Evolutionary conservation across 768 basidiomycete genomes (phyloP).

Genomic region (Gymnopilus dilepis): DNA sequence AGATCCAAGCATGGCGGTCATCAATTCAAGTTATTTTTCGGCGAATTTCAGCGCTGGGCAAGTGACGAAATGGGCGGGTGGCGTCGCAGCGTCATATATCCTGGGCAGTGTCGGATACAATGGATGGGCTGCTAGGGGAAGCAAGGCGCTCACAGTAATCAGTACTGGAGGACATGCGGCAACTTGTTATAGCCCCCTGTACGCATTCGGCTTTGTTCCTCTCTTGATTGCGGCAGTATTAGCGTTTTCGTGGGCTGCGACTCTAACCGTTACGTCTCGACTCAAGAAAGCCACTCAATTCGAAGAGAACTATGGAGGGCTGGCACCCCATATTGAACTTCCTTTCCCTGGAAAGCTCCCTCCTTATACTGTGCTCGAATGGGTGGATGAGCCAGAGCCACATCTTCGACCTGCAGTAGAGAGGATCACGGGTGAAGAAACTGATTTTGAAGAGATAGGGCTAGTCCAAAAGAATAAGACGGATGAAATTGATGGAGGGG

Average conservation of each 20-base stretch:
- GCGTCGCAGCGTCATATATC: constrained; percentile 23
- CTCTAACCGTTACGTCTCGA: not conserved
- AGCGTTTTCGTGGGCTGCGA: constrained; percentile 4
- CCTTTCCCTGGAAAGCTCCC: not conserved
- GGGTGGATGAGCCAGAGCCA: not conserved
- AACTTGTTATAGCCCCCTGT: constrained; percentile 22
- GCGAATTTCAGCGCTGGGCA: not conserved
- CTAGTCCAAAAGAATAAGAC: not conserved
- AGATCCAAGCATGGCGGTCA: not conserved
- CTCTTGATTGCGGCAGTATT: constrained; percentile 19
- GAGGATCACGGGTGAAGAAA: not conserved
- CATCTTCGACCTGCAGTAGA: not conserved
- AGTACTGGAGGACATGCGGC: constrained; percentile 24
- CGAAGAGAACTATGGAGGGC: not conserved
- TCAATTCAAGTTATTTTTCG: constrained; percentile 2
- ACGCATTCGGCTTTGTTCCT: constrained; percentile 20
- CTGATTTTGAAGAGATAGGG: not conserved
- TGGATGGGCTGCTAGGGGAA: constrained; percentile 22
- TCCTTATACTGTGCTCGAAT: not conserved
- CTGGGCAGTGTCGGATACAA: constrained; percentile 24
- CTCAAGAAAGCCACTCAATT: not conserved
- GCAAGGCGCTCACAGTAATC: constrained; percentile 14
- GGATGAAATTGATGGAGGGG: too few relatives aligned
- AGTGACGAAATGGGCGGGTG: constrained; percentile 19
- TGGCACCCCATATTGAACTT: not conserved